These are phyloP conservation scores for Pyrus pyrifolia DNA, from an alignment of 306 rosid genomes.

Conservation along the genomic window DNA sequence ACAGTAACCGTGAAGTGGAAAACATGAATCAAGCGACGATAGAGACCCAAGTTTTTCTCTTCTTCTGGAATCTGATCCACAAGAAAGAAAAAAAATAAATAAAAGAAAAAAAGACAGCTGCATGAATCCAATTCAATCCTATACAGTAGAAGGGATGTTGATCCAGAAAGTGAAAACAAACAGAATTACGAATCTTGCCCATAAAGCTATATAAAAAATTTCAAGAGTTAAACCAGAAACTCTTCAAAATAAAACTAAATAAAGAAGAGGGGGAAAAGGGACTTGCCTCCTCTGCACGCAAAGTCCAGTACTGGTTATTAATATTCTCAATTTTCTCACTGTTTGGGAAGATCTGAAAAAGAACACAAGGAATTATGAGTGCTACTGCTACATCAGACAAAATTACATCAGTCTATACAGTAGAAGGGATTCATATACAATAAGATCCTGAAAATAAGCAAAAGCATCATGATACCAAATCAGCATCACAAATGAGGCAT, in stretches of 20 bases:
- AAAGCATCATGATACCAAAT: not conserved
- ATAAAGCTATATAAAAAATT: no score
- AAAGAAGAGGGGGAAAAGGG: not conserved
- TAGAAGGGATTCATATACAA: not conserved
- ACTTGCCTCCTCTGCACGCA: constrained; percentile 75
- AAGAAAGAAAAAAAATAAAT: not conserved
- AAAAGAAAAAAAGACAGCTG: not conserved
- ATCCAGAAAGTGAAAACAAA: no score
- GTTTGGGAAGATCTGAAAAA: constrained; percentile 53
- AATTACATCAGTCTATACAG: not conserved
- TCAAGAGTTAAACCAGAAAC: not conserved
- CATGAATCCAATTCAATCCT: not conserved
- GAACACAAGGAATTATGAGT: not conserved
- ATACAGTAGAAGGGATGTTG: not conserved
- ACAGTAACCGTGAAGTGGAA: constrained; percentile 71
- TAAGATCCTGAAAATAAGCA: not conserved
- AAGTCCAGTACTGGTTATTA: constrained; percentile 74
- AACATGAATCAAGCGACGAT: constrained; percentile 75
- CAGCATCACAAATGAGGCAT: not conserved
- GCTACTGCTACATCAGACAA: not conserved
- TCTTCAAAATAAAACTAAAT: not conserved
- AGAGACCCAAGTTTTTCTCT: constrained; percentile 64
- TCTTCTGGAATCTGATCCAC: constrained; percentile 67
- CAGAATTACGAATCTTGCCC: no score
- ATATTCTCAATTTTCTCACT: constrained; percentile 62